phyloP scores from a whole-genome alignment of 495 filamentous ascomycete species.

The Lasiosphaeriaceae sp. region DNA sequence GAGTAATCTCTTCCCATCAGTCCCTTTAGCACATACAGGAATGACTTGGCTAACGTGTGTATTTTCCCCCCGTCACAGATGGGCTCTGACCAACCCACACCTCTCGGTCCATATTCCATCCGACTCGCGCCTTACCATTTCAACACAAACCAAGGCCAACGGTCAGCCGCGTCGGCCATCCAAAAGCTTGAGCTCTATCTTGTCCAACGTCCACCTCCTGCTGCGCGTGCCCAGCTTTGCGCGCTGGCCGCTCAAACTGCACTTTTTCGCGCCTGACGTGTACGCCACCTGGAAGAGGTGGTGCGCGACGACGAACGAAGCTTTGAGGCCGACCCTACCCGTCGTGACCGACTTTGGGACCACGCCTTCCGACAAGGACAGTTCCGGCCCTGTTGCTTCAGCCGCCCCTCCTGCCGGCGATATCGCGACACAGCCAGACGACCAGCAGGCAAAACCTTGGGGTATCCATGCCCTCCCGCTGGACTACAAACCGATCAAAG shows the following conservation, averaged over 20 bases:
- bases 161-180: constrained; percentile 50
- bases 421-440: constrained; percentile 2
- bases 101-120: constrained; percentile 66
- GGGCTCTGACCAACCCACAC: constrained; percentile 87
- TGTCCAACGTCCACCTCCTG: constrained; percentile 75
- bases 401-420: neutral
- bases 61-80: constrained; percentile 48
- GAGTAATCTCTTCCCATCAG: constrained; percentile 57
- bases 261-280: constrained; percentile 74
- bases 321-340: constrained; percentile 46
- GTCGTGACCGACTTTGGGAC: constrained; percentile 54
- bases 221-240: constrained; percentile 72
- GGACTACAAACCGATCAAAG: constrained; percentile 61
- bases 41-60: neutral
- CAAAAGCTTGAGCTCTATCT: constrained; percentile 54
- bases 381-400: neutral
- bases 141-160: constrained; percentile 33
- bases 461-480: constrained; percentile 59
- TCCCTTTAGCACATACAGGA: neutral
- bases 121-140: constrained; percentile 46
- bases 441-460: constrained; percentile 17
- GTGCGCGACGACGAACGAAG: constrained; percentile 45
- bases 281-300: constrained; percentile 62
- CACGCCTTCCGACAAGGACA: neutral
- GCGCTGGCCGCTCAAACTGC: constrained; percentile 75